Conservation (phyloP, 169 alveolate species). For the Sarcocystis neurona region DNA sequence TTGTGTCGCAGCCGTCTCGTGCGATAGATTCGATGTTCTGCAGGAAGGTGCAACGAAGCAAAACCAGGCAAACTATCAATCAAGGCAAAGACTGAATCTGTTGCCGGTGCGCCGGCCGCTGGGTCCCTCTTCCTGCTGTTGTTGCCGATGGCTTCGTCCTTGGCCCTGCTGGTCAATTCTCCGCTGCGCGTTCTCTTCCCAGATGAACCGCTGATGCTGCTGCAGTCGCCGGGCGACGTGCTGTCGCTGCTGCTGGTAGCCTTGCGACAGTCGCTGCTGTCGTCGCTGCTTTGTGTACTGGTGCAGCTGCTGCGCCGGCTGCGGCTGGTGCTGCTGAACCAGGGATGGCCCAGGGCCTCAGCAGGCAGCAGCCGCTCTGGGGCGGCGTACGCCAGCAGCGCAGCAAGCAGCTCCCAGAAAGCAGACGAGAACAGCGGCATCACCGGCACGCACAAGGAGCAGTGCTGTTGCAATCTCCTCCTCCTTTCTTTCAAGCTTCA, state of each 20-base stretch:
- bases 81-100: constrained; percentile 3
- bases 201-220: too few species aligned
- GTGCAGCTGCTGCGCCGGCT: too few species aligned
- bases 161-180: neutral
- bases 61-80: constrained; percentile 46
- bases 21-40: constrained; percentile 26
- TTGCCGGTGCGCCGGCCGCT: neutral
- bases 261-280: neutral
- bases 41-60: constrained; percentile 20
- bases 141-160: too few species aligned
- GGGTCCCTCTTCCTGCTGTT: too few species aligned
- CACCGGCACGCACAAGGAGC: too few species aligned
- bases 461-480: too few species aligned
- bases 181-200: too few species aligned
- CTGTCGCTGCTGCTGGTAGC: constrained; percentile 8
- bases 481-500: too few species aligned
- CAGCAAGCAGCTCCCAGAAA: constrained; percentile 38
- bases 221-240: neutral
- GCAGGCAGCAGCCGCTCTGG: constrained; percentile 51
- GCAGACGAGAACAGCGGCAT: neutral
- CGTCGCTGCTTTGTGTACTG: constrained; percentile 12
- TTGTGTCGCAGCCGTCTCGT: constrained; percentile 45
- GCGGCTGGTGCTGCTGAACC: constrained; percentile 19
- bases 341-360: constrained; percentile 53
- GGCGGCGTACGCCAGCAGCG: constrained; percentile 40